Percentiles rank a stretch among this genome's conserved stretches.
These are phyloP conservation scores for Aspergillus latus DNA, from an alignment of 2,329 filamentous ascomycete species.

Conservation along the genomic window DNA sequence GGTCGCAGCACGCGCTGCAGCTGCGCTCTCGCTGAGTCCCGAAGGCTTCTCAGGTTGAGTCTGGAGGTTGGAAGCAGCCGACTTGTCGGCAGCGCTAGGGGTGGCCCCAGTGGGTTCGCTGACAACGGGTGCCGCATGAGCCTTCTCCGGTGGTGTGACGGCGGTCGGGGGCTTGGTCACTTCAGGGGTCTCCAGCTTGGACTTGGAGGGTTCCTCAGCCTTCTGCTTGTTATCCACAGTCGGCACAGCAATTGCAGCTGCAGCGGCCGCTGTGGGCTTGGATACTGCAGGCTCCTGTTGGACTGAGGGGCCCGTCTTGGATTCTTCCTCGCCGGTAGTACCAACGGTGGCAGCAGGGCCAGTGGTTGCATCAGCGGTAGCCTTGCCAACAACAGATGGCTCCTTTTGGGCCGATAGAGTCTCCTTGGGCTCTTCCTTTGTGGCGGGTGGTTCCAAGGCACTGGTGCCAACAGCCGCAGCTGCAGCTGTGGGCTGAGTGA, in stretches of 20 bases:
- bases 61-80: slow-evolving; percentile 14
- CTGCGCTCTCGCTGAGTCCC: slow-evolving; percentile 5
- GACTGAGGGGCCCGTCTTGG: slow-evolving; percentile 10
- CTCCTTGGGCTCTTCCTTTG: slow-evolving; percentile 9
- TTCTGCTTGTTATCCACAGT: slow-evolving; percentile 24
- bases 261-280: slow-evolving; percentile 16
- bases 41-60: slow-evolving; percentile 3
- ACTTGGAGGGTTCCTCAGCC: slow-evolving; percentile 16
- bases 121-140: slow-evolving; percentile 12
- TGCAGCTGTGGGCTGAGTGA: slow-evolving; percentile 7
- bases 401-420: slow-evolving; percentile 3
- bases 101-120: slow-evolving; percentile 6
- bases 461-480: background rate
- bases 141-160: slow-evolving; percentile 24
- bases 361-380: slow-evolving; percentile 1
- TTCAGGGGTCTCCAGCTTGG: slow-evolving; percentile 14
- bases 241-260: slow-evolving; percentile 19
- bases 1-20: slow-evolving; percentile 11
- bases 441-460: background rate
- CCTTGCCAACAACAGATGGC: slow-evolving; percentile 1
- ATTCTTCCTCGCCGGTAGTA: slow-evolving; percentile 4
- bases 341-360: slow-evolving; percentile 11
- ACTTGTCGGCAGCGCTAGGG: background rate
- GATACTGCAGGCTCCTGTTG: slow-evolving; percentile 9
- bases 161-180: slow-evolving; percentile 17